phyloP scores from a whole-genome alignment of 2,329 filamentous ascomycete genomes.

The Geosmithia flava region DNA sequence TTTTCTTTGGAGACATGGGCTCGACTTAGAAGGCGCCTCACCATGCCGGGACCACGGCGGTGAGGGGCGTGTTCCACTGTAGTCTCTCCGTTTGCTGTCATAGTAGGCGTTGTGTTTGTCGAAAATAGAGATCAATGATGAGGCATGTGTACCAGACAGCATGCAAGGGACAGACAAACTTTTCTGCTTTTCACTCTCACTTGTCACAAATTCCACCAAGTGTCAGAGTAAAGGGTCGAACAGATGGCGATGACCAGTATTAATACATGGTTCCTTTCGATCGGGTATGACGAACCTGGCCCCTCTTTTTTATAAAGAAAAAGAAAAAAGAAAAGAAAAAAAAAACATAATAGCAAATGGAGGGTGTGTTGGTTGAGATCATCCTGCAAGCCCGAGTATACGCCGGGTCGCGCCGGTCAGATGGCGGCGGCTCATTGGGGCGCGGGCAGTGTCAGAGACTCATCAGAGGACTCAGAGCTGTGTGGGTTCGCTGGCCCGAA shows the following conservation, averaged over 20 bases:
- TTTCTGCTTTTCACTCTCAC: neutral
- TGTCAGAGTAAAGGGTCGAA: neutral
- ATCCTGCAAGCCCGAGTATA: neutral
- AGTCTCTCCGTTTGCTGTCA: neutral
- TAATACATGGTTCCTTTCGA: neutral
- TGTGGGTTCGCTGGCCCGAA: neutral
- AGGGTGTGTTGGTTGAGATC: neutral
- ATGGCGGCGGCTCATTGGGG: neutral
- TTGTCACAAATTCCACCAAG: neutral
- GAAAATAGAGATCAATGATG: neutral
- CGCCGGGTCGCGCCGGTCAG: too few relatives aligned
- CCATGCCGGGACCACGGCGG: neutral
- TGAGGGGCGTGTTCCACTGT: neutral
- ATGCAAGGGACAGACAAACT: too few relatives aligned
- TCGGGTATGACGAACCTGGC: neutral
- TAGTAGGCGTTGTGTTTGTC: neutral
- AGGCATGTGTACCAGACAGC: neutral
- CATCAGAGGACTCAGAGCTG: neutral
- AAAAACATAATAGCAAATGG: neutral
- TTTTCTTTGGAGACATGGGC: conserved; percentile 1
- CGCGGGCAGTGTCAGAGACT: too few relatives aligned
- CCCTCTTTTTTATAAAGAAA: neutral
- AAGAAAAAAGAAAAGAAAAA: too few relatives aligned
- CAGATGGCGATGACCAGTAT: neutral
- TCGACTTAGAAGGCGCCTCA: conserved; percentile 4